Evolutionary conservation across 2,329 filamentous ascomycete species (phyloP).

Genomic region (Aspergillus floridensis): DNA sequence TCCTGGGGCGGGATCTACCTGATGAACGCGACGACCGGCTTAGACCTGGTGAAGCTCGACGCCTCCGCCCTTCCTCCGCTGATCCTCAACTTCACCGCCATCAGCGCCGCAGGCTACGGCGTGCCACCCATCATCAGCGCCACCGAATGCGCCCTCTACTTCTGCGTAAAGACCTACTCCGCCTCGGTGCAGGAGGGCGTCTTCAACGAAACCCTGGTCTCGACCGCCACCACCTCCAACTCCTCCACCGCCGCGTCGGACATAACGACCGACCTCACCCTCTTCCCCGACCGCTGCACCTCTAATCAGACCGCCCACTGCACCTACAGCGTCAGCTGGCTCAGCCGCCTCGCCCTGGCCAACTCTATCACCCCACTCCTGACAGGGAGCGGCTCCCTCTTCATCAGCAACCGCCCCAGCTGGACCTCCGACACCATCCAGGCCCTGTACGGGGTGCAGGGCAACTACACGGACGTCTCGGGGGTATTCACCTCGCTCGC

Average conservation of each 20-base stretch:
- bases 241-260: constrained; percentile 5
- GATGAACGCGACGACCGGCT: constrained; percentile 21
- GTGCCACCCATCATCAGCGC: constrained; percentile 17
- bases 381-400: constrained; percentile 17
- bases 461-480: constrained; percentile 21
- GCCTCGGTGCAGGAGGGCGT: constrained; percentile 16
- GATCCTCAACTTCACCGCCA: constrained; percentile 25
- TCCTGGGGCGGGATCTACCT: constrained; percentile 14
- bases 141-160: constrained; percentile 24
- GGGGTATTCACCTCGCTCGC: constrained; percentile 19
- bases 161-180: constrained; percentile 24
- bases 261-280: neutral
- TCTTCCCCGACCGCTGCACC: constrained; percentile 25
- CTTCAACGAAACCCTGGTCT: constrained; percentile 17
- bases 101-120: constrained; percentile 17
- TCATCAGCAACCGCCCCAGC: constrained; percentile 20
- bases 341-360: constrained; percentile 19
- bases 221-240: constrained; percentile 15
- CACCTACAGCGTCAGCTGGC: constrained; percentile 20
- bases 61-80: constrained; percentile 10
- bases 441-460: constrained; percentile 20
- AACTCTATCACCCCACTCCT: constrained; percentile 21
- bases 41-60: constrained; percentile 16
- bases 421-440: constrained; percentile 21
- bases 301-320: constrained; percentile 19